Percentiles rank a stretch among this genome's conserved stretches.
phyloP scores from a whole-genome alignment of 176 grass and related monocot genomes.

The Musa itinerans region DNA sequence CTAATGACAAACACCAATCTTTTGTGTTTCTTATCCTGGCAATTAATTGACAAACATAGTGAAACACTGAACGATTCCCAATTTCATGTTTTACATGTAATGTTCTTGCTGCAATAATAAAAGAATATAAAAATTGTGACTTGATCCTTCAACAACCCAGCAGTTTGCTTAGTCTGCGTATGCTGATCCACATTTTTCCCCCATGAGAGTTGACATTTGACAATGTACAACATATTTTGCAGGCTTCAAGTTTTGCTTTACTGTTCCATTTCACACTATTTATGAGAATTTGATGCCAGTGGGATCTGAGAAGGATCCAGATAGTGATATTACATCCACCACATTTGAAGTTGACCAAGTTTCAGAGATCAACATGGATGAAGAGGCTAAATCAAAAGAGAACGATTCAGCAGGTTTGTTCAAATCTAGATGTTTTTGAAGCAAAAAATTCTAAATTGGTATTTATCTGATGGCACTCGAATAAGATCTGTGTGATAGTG shows the following conservation, averaged over 20 bases:
- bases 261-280: constrained; percentile 41
- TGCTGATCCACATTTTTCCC: background rate
- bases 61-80: too few relatives aligned
- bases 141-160: too few relatives aligned
- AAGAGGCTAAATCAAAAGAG: constrained; percentile 13
- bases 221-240: constrained; percentile 12
- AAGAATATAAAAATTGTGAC: too few relatives aligned
- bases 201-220: background rate
- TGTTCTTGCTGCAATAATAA: too few relatives aligned
- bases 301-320: constrained; percentile 13
- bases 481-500: background rate
- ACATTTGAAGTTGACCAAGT: constrained; percentile 22
- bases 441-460: background rate
- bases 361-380: constrained; percentile 23
- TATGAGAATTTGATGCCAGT: constrained; percentile 45
- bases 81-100: too few relatives aligned
- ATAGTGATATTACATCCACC: constrained; percentile 25
- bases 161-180: too few relatives aligned
- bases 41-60: too few relatives aligned
- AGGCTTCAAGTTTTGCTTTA: constrained; percentile 46
- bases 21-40: too few relatives aligned
- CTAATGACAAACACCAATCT: too few relatives aligned
- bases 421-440: background rate
- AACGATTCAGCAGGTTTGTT: background rate
- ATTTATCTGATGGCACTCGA: background rate